These are phyloP conservation scores for Metschnikowia santaceciliae DNA, from an alignment of 805 yeast species.

Conservation along the genomic window DNA sequence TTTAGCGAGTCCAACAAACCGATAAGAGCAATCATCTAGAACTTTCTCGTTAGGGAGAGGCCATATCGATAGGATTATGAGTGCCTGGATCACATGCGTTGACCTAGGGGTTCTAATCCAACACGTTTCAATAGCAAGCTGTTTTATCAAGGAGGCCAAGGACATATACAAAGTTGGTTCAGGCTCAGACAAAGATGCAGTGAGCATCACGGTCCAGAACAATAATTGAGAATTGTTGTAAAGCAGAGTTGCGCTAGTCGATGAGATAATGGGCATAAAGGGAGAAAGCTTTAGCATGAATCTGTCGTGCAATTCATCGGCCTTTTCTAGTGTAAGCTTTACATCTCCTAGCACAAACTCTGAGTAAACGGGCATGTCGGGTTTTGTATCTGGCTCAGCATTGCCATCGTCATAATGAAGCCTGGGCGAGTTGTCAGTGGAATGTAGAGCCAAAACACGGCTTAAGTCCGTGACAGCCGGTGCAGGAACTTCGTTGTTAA, in stretches of 20 bases:
- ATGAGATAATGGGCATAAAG: conserved; percentile 71
- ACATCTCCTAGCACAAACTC: conserved; percentile 80
- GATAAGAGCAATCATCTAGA: conserved; percentile 83
- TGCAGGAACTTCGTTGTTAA: background rate
- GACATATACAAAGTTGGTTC: conserved; percentile 78
- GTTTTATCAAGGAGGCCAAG: conserved; percentile 73
- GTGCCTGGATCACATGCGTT: conserved; percentile 88
- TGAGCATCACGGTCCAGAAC: conserved; percentile 87
- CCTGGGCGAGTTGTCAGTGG: conserved; percentile 30
- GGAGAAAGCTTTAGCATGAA: conserved; percentile 70
- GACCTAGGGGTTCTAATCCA: conserved; percentile 93
- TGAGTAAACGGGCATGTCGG: conserved; percentile 30
- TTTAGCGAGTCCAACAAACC: conserved; percentile 86
- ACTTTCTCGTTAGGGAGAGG: conserved; percentile 91
- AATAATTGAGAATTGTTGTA: conserved; percentile 79
- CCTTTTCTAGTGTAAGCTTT: conserved; percentile 58
- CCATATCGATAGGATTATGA: conserved; percentile 82
- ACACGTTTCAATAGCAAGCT: conserved; percentile 85
- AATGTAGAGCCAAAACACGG: conserved; percentile 21
- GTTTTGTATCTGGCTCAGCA: conserved; percentile 4
- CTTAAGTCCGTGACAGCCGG: conserved; percentile 17
- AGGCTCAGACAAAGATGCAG: conserved; percentile 83
- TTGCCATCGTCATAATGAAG: conserved; percentile 11
- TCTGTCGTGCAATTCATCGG: conserved; percentile 64
- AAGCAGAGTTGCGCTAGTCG: conserved; percentile 67